Base-by-base conservation (phyloP, 2,329 filamentous ascomycete genomes). In the Ophiostoma sp. region DNA sequence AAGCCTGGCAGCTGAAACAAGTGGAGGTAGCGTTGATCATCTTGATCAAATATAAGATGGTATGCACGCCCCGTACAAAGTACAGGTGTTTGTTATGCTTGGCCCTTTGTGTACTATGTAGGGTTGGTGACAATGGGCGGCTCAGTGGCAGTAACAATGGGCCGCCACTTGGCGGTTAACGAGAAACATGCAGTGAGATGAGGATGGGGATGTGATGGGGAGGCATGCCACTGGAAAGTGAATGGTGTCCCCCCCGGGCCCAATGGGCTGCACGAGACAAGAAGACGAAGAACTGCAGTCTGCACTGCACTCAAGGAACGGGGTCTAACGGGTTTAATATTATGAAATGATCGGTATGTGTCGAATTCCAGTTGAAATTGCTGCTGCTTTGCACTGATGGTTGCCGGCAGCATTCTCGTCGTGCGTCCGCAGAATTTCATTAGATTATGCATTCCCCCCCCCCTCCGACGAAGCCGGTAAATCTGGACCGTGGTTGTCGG, bases 1-100 rank as follows among this genome's bases (percentile, higher is more conserved):
- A n/a, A 27, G 52, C 52, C 52, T 57, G 52, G 52, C n/a, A 54
- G 48, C 52, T 57, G 52, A 57, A 57, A 57, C 52, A 57, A 17
- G 52, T 57, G 52, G 52, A 57, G 44, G 44, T 48, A 8, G 44
- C 44, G 20, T 48, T 48, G 44, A 48, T 48, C 44, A 48, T 48
- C 44, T 48, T 48, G 44, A 48, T 48, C 44, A 48, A 20, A 31
- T 57, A 4, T 8, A 27, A 48, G 23, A 23, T 57, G 52, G n/a
- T 27, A 57, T 57, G 52, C 52, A 57, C 23, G 23, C 52, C 52
- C 10, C 23, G 52, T 27, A 23, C 44, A 20, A 8, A 11, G 52
- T 15, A 23, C 44, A 20, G 20, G 44, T 48, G 44, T 17, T n/a
- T 48, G 44, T 31, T 27, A 27, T 57, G 52, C n/a, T 11, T 57